These are phyloP conservation scores for Collybia mongolica DNA, from an alignment of 768 basidiomycete species.

Conservation along the genomic window DNA sequence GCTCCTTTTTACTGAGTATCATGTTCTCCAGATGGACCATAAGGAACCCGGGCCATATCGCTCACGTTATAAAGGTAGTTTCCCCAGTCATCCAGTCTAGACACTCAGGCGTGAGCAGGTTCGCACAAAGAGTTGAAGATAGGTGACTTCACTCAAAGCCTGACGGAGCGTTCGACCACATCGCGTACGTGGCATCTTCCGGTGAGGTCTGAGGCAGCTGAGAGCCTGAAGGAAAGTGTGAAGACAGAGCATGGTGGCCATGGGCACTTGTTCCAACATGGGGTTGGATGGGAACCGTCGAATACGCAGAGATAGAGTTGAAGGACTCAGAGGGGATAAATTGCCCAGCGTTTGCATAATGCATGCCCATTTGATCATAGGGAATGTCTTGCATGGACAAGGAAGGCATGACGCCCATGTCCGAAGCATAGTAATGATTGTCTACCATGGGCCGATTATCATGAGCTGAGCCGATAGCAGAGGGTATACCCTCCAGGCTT, in stretches of 20 bases:
- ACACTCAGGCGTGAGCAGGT: slow-evolving; percentile 2
- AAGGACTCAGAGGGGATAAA: background rate
- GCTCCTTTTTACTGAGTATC: background rate
- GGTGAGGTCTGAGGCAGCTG: too few relatives aligned
- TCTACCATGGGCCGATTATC: too few relatives aligned
- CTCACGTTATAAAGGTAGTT: slow-evolving; percentile 36
- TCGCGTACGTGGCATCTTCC: slow-evolving; percentile 46
- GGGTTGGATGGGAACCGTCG: background rate
- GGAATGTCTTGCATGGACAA: background rate
- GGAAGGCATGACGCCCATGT: slow-evolving; percentile 2
- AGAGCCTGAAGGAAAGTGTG: too few relatives aligned
- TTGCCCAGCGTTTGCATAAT: too few relatives aligned
- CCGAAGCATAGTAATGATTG: background rate
- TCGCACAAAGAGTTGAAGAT: background rate
- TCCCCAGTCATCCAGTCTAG: slow-evolving; percentile 43
- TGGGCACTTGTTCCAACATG: background rate
- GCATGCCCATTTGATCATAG: too few relatives aligned
- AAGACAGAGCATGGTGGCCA: too few relatives aligned
- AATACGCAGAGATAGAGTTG: background rate
- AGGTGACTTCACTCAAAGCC: slow-evolving; percentile 54
- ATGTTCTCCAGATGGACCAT: background rate
- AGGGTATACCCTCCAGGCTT: too few relatives aligned
- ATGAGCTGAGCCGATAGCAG: too few relatives aligned
- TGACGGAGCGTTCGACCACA: slow-evolving; percentile 65
- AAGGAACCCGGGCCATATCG: slow-evolving; percentile 6